Conservation (phyloP, 345 rosid genomes). For the Eucalyptus cladocalyx region DNA sequence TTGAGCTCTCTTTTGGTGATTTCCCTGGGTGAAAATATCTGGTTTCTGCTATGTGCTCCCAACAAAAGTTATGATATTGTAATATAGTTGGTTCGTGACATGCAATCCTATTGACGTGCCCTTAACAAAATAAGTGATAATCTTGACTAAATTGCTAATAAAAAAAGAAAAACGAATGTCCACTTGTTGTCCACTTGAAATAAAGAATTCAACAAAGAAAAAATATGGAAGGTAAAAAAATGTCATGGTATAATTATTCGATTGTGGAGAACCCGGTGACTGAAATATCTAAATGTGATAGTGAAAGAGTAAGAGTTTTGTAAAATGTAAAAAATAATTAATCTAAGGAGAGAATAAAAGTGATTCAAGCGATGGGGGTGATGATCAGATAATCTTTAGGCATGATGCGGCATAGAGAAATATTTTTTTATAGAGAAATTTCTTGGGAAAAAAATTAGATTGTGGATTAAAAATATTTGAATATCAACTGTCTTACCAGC, state of each 20-base stretch:
- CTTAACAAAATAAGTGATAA: neutral
- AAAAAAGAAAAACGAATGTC: too few species aligned
- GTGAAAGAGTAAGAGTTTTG: neutral
- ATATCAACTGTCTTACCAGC: neutral
- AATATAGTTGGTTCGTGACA: neutral
- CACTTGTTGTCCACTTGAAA: neutral
- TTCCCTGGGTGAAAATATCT: too few species aligned
- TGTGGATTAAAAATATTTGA: neutral
- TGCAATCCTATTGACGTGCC: neutral
- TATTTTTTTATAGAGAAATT: neutral
- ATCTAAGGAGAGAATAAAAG: neutral
- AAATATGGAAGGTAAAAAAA: neutral
- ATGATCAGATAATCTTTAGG: neutral
- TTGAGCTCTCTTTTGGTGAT: too few species aligned
- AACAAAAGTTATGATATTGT: neutral
- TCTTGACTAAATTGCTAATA: neutral
- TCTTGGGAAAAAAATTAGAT: neutral
- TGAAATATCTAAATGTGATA: neutral
- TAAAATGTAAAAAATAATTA: neutral
- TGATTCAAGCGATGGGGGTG: neutral
- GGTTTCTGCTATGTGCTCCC: rapidly evolving
- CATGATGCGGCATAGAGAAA: neutral
- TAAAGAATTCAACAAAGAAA: neutral
- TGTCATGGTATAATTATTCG: neutral
- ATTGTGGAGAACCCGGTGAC: neutral